Evolutionary conservation across 257 asterid genomes (phyloP), one percentile per base, ranked within the genome.

Genomic region (Verbena officinalis): DNA sequence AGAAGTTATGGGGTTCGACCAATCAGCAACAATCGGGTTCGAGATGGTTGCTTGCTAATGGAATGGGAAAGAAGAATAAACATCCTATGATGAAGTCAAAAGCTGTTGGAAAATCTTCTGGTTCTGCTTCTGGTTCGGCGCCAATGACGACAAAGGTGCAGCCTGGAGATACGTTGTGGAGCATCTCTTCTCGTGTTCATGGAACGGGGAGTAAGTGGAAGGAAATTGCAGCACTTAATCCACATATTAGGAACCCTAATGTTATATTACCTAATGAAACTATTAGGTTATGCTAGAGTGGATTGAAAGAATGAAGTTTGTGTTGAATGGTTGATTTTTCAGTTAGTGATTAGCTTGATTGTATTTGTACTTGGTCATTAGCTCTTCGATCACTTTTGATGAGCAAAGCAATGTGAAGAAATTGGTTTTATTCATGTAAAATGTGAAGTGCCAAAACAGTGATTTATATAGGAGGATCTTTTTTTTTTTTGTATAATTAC

Each of bases 61-160:
- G 99, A 68, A 90, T 94, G 99, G 99, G 97, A 65, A 94, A 94
- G 89, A 94, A 88, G 86, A 87, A 93, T 53, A 90, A 86, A 70
- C 95, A 84, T 74, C 95, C 95, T 6, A 40, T 84, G 9, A 54
- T 86, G 88, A 94, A 90, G 78, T 78, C 96, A 15, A 86, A 84
- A 62, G 78, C 67, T n/a, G 75, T 68, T 23, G 68, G 63, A 9
- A 83, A 65, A 68, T 30, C 81, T 45, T 75, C 89, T 21, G 57
- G 62, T 14, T 69, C 81, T 59, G 73, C 89, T 27, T 2, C 33
- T 27, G 33, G 33, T 69, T 62, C 90, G 43, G 58, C 82, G 9
- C 50, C 73, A 14, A 63, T 64, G 20, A 55, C 81, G 2, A 58
- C 89, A 56, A 77, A 69, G 10, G 83, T 45, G 39, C 83, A 85